Base-by-base conservation (phyloP, 2,329 filamentous ascomycete genomes). In the Lasiodiplodia hormozganensis region DNA sequence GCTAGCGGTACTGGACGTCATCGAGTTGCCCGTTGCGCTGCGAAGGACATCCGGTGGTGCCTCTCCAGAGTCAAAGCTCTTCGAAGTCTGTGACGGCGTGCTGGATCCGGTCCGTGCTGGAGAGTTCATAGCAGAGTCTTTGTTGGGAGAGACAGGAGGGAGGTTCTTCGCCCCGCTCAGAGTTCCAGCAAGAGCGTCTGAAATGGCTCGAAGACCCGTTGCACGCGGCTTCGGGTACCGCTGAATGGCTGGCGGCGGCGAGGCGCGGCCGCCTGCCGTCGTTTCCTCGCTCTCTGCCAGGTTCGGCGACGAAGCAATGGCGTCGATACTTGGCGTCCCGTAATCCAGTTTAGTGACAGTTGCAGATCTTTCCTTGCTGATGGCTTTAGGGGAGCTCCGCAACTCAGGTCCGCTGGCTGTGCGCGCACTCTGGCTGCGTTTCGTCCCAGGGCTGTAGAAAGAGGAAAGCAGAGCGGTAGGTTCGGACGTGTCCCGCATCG, bases 151-250 rank as follows among this genome's bases (percentile, higher is more conserved):
- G 2, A 78, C 62, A 10, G 70, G 75, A 23, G 80, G 31, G 8
- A 8, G 76, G 16, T 62, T 69, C 12, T 76, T 80, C 23, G 82
- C 80, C 23, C 76, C 60, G 36, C 67, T 72, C 28, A 77, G 71
- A n/a, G 82, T 80, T 34, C 84, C 84, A 2, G 85, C 86, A 21
- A 88, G 84, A 23, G 86, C 84, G 76, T 97, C 95, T 4, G 95
- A 97, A 66, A 94, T 93, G 16, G 93, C 91, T 71, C 95, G 87
- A 68, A 97, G 85, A n/a, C 93, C 92, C 89, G 87, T 25, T 85
- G 85, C 69, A 85, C 85, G 70, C 69, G 79, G 66, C 78, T 79
- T 8, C 78, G 78, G 70, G 72, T 76, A 51, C 18, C 75, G 76
- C 56, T 75, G 74, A 67, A 73, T 72, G 16, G 77, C 76, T 21